Evolutionary conservation across 2,329 filamentous ascomycete species (phyloP).

Genomic region (Calonectria hawksworthii): DNA sequence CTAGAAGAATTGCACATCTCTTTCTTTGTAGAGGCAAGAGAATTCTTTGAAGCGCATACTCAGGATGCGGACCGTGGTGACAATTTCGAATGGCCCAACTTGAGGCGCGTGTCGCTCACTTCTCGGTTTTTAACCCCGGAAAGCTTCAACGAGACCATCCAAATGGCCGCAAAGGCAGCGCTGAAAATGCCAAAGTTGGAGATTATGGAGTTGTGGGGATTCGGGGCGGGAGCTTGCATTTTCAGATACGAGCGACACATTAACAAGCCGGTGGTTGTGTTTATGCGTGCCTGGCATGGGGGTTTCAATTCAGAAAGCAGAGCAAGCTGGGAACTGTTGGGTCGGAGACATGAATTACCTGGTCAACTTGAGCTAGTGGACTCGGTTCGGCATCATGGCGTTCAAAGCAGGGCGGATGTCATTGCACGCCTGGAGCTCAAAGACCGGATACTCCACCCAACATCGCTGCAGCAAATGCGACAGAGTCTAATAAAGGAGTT

Average conservation of each 20-base stretch:
- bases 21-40: not conserved
- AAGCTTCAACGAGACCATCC: not conserved
- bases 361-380: not conserved
- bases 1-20: not conserved
- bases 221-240: not conserved
- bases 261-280: not conserved
- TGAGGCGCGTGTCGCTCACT: not conserved
- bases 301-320: not conserved
- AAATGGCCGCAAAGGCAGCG: not conserved
- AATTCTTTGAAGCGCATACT: not conserved
- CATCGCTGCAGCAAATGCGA: not conserved
- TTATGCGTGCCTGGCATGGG: not conserved
- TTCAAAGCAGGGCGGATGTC: not conserved
- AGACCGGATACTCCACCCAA: not conserved
- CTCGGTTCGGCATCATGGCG: not conserved
- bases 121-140: not conserved
- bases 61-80: not conserved
- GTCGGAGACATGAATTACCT: not conserved
- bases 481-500: not conserved
- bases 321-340: not conserved
- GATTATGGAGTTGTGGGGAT: not conserved
- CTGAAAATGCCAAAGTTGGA: not conserved
- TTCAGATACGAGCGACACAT: not conserved
- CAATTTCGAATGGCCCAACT: not conserved
- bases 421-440: not conserved